Evolutionary conservation across 768 basidiomycete species (phyloP).

Genomic region (Royoungia palumana): DNA sequence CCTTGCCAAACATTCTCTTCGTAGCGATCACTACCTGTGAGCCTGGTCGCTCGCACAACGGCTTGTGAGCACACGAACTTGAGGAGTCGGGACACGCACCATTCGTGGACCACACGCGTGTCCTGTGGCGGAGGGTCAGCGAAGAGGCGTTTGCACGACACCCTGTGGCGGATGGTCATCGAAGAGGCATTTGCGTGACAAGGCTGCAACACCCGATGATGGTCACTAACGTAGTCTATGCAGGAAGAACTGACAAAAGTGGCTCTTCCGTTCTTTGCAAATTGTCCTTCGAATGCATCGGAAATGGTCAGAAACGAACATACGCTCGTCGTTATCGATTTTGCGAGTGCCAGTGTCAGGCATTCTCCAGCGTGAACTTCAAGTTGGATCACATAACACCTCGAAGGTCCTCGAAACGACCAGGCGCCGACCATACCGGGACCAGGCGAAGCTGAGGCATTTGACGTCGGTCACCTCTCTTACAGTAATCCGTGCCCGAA

Average conservation of each 20-base stretch:
- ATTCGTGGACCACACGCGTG: not conserved
- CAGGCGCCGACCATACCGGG: constrained; percentile 3
- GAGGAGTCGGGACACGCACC: constrained; percentile 4
- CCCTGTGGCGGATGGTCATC: not conserved
- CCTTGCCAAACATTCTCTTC: constrained; percentile 6
- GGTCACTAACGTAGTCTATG: constrained; percentile 4
- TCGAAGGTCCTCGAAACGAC: not conserved
- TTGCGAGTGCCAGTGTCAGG: constrained; percentile 15
- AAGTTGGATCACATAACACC: constrained; percentile 9
- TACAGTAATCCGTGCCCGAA: not conserved
- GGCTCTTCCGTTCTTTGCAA: constrained; percentile 22
- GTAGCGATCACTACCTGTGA: not conserved
- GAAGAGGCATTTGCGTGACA: not conserved
- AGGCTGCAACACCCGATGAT: no score
- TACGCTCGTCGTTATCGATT: constrained; percentile 12
- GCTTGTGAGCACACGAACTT: no score
- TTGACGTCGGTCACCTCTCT: not conserved
- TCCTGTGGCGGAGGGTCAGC: constrained; percentile 20
- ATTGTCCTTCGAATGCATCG: constrained; percentile 16
- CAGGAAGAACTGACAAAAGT: constrained; percentile 4
- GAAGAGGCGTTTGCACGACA: no score
- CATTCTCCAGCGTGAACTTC: constrained; percentile 1
- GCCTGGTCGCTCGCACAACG: not conserved
- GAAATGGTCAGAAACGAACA: constrained; percentile 8
- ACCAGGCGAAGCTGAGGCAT: not conserved